Percentiles rank a stretch among this genome's conserved stretches.
Evolutionary conservation across 306 rosid species (phyloP).

Genomic region (Erythrophleum fordii): DNA sequence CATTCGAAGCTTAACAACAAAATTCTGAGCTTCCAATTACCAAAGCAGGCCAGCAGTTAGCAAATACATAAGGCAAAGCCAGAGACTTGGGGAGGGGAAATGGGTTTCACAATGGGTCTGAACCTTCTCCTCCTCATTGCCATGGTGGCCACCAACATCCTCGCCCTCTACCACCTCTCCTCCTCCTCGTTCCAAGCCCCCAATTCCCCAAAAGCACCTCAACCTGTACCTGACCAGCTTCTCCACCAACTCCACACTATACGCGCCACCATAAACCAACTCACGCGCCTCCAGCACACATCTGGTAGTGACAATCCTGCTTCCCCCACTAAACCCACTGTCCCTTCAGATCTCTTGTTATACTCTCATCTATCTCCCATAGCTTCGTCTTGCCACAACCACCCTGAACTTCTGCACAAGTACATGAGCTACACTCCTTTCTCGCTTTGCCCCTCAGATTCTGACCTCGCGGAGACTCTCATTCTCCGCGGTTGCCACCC

Average conservation of each 20-base stretch:
- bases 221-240: conserved; percentile 78
- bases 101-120: conserved; percentile 88
- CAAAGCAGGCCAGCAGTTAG: neutral
- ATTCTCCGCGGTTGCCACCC: conserved; percentile 71
- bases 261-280: conserved; percentile 95
- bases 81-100: neutral
- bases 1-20: conserved; percentile 2
- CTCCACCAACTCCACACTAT: conserved; percentile 83
- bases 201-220: conserved; percentile 50
- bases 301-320: neutral
- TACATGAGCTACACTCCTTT: conserved; percentile 65
- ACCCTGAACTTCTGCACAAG: conserved; percentile 64
- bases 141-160: conserved; percentile 97
- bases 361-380: conserved; percentile 72
- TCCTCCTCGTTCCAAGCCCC: conserved; percentile 66
- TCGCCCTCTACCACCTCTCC: conserved; percentile 93
- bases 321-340: conserved; percentile 18
- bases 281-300: conserved; percentile 77
- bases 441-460: conserved; percentile 54
- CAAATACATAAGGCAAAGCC: conserved; percentile 15
- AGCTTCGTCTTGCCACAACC: conserved; percentile 60
- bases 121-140: conserved; percentile 80
- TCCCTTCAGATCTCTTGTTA: conserved; percentile 80
- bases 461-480: conserved; percentile 57
- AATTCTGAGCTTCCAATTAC: conserved; percentile 7